Conservation (phyloP, 2,329 filamentous ascomycete genomes). For the Beauveria varroae region DNA sequence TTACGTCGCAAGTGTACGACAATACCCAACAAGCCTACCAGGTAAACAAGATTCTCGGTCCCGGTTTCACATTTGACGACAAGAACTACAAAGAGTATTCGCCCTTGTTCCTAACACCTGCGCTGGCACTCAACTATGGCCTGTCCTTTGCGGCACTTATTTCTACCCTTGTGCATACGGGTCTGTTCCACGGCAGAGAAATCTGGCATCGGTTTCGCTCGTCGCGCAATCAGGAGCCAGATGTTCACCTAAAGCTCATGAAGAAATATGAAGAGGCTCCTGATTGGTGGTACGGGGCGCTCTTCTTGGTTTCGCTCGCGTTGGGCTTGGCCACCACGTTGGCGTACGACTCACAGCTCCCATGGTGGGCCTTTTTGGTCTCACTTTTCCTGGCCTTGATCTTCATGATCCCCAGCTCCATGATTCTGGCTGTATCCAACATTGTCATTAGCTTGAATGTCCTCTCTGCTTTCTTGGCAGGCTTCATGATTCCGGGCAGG, state of each 20-base stretch:
- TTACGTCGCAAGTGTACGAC: conserved; percentile 46
- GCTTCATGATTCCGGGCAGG: conserved; percentile 19
- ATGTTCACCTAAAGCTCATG: conserved; percentile 29
- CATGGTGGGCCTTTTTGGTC: conserved; percentile 23
- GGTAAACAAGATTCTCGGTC: conserved; percentile 41
- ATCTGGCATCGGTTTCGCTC: conserved; percentile 37
- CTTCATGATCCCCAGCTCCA: conserved; percentile 19
- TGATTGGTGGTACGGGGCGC: conserved; percentile 31
- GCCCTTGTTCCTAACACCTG: conserved; percentile 43
- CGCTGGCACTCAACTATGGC: conserved; percentile 32
- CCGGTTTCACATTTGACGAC: conserved; percentile 38
- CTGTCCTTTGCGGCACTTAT: conserved; percentile 42
- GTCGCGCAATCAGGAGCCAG: conserved; percentile 33
- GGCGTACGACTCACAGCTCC: conserved; percentile 21
- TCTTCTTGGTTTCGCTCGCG: conserved; percentile 26
- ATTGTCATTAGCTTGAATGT: conserved; percentile 32
- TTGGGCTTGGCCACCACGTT: conserved; percentile 23
- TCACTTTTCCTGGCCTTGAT: conserved; percentile 20
- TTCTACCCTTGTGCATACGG: conserved; percentile 30
- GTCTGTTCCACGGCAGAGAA: conserved; percentile 33
- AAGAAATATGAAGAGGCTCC: conserved; percentile 28
- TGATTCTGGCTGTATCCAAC: conserved; percentile 28
- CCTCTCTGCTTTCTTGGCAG: conserved; percentile 29
- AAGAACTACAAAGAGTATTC: conserved; percentile 44
- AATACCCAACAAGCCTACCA: conserved; percentile 46